Evolutionary conservation across 805 yeast genomes (phyloP).

Genomic region (Pichia membranifaciens): DNA sequence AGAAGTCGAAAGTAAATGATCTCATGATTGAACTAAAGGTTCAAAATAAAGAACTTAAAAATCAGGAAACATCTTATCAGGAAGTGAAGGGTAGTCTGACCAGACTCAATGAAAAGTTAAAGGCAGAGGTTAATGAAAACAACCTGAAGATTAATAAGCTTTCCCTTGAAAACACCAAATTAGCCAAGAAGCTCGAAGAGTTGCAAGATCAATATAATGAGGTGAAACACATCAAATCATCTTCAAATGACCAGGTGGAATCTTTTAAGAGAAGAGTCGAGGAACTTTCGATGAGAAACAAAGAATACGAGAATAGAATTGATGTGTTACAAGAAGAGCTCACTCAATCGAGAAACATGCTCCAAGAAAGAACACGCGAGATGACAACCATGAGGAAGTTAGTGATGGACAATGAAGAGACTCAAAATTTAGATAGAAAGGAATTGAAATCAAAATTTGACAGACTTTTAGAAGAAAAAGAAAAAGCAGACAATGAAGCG

Average conservation of each 20-base stretch:
- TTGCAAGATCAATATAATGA: slow-evolving; percentile 35
- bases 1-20: slow-evolving; percentile 36
- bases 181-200: slow-evolving; percentile 36
- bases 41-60: slow-evolving; percentile 36
- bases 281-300: slow-evolving; percentile 59
- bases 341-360: slow-evolving; percentile 60
- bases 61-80: slow-evolving; percentile 30
- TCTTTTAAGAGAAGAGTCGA: slow-evolving; percentile 61
- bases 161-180: slow-evolving; percentile 38
- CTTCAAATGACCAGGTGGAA: slow-evolving; percentile 38
- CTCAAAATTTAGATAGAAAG: slow-evolving; percentile 42
- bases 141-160: slow-evolving; percentile 35
- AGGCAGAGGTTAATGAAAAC: slow-evolving; percentile 29
- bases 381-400: slow-evolving; percentile 64
- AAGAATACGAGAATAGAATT: slow-evolving; percentile 54
- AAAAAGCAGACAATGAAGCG: slow-evolving; percentile 49
- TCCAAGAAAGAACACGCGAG: slow-evolving; percentile 81
- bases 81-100: slow-evolving; percentile 37
- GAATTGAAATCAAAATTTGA: slow-evolving; percentile 51
- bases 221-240: slow-evolving; percentile 25
- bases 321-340: slow-evolving; percentile 78
- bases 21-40: slow-evolving; percentile 36
- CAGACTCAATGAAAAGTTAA: slow-evolving; percentile 37
- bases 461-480: slow-evolving; percentile 54
- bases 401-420: slow-evolving; percentile 62